Base-by-base conservation (phyloP, 148 eudicot genomes). In the Nepenthes gracilis region DNA sequence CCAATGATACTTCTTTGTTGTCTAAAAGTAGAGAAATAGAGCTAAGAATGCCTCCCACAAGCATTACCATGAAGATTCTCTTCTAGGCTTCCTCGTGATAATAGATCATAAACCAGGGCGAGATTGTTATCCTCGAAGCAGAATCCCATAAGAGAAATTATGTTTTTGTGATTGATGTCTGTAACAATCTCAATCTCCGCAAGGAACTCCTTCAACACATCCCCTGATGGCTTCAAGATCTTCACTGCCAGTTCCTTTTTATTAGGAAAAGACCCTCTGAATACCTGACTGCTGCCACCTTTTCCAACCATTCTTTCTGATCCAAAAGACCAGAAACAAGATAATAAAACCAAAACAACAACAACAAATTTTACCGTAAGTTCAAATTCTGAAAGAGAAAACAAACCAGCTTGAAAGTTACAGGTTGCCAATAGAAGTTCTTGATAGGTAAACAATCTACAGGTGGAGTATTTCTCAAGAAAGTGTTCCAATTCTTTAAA, bases 201-300 rank as follows among this genome's bases (percentile, higher is more conserved):
- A 53, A 80, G 68, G 43, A 91, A 91, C 63, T 87, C 95, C 61
- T 76, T 78, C 63, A 83, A 57, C 35, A 74, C 76, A 65, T 87
- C 84, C 71, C 81, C 92, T 2, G 95, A 77, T 12, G 81, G 82
- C 75, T 85, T 91, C 67, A 91, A 74, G 58, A 83, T 83, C 75
- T 91, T 91, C 60, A 85, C 87, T 12, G 97, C 97, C 62, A 91
- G 75, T 73, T 87, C 95, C 71, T 85, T 83, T 38, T 92, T 95
- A 68, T 91, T 87, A 2, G 85, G 77, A 69, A 85, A 84, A 54
- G 75, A 73, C 59, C 95, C 97, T 75, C 61, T 69, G 57, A 77
- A 91, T 66, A 91, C 97, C 64, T 72, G 77, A 66, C 97, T 87
- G 72, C 81, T 87, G 53, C 97, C 95, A 70, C 97, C 97, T 80